Evolutionary conservation across 106 monocot genomes (phyloP).

Genomic region (Narthecium ossifragum): DNA sequence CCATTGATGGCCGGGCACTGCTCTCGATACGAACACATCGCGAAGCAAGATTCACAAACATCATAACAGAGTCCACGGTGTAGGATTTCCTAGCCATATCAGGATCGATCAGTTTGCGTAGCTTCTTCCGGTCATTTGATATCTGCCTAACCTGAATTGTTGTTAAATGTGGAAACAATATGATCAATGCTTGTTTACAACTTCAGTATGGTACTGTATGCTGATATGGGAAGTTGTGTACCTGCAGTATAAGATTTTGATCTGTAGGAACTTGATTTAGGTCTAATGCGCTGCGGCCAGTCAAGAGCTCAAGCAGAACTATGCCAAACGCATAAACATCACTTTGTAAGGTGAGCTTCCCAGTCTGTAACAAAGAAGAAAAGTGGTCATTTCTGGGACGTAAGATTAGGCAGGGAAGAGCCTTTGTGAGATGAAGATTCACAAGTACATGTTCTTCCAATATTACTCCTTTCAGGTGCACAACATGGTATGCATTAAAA

Average conservation of each 20-base stretch:
- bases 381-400: not conserved
- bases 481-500: too few relatives aligned
- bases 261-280: conserved; percentile 62
- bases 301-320: conserved; percentile 66
- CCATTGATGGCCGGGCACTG: conserved; percentile 59
- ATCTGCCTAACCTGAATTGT: conserved; percentile 52
- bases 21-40: conserved; percentile 78
- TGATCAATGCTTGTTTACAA: too few relatives aligned
- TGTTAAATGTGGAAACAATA: too few relatives aligned
- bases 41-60: conserved; percentile 55
- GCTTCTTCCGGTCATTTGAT: conserved; percentile 46
- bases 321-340: conserved; percentile 91
- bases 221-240: conserved; percentile 8
- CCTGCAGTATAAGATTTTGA: conserved; percentile 66
- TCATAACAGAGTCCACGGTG: conserved; percentile 44
- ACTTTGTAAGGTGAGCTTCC: conserved; percentile 76
- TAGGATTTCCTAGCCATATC: conserved; percentile 57
- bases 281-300: conserved; percentile 69
- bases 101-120: conserved; percentile 65
- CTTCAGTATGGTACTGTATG: too few relatives aligned
- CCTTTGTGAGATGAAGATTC: too few relatives aligned
- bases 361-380: conserved; percentile 32
- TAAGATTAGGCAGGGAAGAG: not conserved
- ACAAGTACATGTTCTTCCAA: too few relatives aligned
- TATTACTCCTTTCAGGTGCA: too few relatives aligned